These are phyloP conservation scores for Tardiomyces blankii DNA, from an alignment of 1,139 yeast species.

Conservation along the genomic window DNA sequence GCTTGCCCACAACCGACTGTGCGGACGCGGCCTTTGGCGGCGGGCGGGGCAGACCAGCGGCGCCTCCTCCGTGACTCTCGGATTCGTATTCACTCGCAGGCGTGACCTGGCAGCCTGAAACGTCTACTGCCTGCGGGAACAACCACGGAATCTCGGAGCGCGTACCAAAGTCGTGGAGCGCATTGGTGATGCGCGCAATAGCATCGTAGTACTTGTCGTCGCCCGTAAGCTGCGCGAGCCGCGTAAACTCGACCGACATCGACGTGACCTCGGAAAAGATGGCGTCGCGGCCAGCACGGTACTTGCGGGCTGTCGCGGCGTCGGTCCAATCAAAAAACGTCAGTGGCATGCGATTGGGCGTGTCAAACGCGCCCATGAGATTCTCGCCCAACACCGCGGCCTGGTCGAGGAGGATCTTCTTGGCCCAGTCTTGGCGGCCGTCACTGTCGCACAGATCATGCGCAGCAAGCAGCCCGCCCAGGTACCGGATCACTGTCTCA, in stretches of 20 bases:
- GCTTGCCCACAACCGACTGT: too few relatives aligned
- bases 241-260: slow-evolving; percentile 56
- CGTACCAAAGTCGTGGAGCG: slow-evolving; percentile 26
- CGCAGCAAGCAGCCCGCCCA: slow-evolving; percentile 65
- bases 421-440: slow-evolving; percentile 28
- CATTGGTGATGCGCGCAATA: slow-evolving; percentile 33
- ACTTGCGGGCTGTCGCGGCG: slow-evolving; percentile 20
- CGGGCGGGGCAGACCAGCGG: too few relatives aligned
- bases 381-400: slow-evolving; percentile 60
- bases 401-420: slow-evolving; percentile 35
- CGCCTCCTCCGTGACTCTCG: too few relatives aligned
- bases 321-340: slow-evolving; percentile 51
- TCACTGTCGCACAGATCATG: slow-evolving; percentile 50
- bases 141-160: slow-evolving; percentile 28
- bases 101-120: slow-evolving; percentile 36
- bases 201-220: slow-evolving; percentile 40
- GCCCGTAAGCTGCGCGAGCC: slow-evolving; percentile 56
- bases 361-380: slow-evolving; percentile 56
- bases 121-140: slow-evolving; percentile 35
- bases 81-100: too few relatives aligned
- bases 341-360: slow-evolving; percentile 58
- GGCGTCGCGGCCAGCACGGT: slow-evolving; percentile 26
- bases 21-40: too few relatives aligned
- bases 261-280: slow-evolving; percentile 62
- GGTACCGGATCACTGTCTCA: slow-evolving; percentile 58